Conservation (phyloP, 2,329 filamentous ascomycete genomes). For the Penicillium capsulatum region DNA sequence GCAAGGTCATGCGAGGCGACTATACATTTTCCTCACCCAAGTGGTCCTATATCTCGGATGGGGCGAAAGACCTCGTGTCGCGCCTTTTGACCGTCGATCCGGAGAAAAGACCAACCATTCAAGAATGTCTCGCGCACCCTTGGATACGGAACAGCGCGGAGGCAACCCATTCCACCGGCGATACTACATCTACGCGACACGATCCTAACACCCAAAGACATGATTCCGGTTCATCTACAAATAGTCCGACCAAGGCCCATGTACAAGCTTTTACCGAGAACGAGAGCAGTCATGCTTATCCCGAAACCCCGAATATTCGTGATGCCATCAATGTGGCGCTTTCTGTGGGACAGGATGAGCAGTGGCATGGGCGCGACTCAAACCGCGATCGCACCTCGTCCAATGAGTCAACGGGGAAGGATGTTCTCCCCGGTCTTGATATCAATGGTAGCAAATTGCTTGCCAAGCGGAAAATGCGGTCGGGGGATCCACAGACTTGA, state of each 20-base stretch:
- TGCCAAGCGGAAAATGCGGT: too few species aligned
- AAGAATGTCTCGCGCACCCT: constrained; percentile 11
- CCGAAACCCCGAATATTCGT: constrained; percentile 5
- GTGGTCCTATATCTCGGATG: constrained; percentile 10
- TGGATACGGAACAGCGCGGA: constrained; percentile 3
- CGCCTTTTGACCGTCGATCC: constrained; percentile 8
- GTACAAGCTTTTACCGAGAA: not conserved
- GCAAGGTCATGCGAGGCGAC: constrained; percentile 5
- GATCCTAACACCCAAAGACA: not conserved
- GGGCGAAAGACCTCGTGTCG: constrained; percentile 10
- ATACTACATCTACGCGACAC: not conserved
- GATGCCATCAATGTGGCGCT: constrained; percentile 8
- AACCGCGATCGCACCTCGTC: not conserved
- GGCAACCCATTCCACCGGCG: too few species aligned
- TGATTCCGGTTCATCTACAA: not conserved
- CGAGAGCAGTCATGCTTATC: not conserved
- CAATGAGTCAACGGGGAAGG: too few species aligned
- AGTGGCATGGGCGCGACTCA: not conserved
- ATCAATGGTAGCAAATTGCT: too few species aligned
- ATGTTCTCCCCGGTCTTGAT: too few species aligned
- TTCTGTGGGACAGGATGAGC: constrained; percentile 3
- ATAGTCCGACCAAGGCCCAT: not conserved
- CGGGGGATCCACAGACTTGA: too few species aligned
- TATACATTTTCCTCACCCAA: constrained; percentile 9
- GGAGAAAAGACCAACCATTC: constrained; percentile 5